phyloP scores from a whole-genome alignment of 495 filamentous ascomycete species.

The Polyplosphaeria fusca region DNA sequence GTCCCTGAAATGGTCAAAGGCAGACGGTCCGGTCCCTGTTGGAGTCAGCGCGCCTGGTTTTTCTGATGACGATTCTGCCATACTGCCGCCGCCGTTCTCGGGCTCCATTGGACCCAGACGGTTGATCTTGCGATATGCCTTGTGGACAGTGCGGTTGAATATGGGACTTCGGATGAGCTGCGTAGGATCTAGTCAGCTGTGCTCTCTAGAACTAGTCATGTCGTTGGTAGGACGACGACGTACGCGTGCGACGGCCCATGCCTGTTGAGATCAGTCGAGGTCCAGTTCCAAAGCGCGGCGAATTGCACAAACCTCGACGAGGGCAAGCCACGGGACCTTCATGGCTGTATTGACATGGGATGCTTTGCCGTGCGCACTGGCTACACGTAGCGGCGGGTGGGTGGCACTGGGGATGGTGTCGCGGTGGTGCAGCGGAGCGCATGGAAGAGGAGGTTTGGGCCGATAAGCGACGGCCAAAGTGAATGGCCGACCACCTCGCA shows the following conservation, averaged over 20 bases:
- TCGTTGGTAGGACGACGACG: neutral
- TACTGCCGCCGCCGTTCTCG: conserved; percentile 17
- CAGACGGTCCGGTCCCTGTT: conserved; percentile 28
- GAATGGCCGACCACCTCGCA: too few relatives aligned
- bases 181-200: neutral
- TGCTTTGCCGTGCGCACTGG: neutral
- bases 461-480: neutral
- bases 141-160: conserved; percentile 30
- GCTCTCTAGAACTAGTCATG: neutral
- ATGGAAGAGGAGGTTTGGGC: neutral
- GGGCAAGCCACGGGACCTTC: conserved; percentile 14
- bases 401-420: neutral
- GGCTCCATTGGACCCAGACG: conserved; percentile 11
- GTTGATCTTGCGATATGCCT: conserved; percentile 27
- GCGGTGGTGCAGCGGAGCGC: neutral
- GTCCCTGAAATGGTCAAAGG: conserved; percentile 27
- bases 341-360: conserved; percentile 5
- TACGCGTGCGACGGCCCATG: conserved; percentile 25
- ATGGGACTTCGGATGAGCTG: conserved; percentile 26
- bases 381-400: conserved; percentile 8
- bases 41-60: neutral
- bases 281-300: too few relatives aligned
- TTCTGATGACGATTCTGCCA: neutral
- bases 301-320: conserved; percentile 28
- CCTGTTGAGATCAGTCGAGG: conserved; percentile 2